Conservation (phyloP, 1,139 yeast species). For the Pichia sp. region DNA sequence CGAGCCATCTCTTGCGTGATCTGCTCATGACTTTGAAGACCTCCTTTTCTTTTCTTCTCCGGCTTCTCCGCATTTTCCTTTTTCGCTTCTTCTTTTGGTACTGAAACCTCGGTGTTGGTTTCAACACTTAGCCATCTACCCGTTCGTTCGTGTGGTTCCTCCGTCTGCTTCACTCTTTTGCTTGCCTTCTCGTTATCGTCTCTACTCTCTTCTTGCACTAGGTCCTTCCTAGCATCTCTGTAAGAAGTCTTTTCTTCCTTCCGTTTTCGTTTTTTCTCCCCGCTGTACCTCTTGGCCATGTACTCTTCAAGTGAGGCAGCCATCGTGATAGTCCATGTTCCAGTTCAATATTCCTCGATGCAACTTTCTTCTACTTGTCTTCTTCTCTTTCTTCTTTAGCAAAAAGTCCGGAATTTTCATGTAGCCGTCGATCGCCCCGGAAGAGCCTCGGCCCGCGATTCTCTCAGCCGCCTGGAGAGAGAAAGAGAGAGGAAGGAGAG, state of each 20-base stretch:
- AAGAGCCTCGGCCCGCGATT: neutral
- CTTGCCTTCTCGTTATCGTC: neutral
- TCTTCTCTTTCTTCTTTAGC: neutral
- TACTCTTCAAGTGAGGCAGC: constrained; percentile 2
- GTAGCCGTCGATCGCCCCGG: constrained; percentile 7
- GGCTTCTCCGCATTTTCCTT: constrained; percentile 15
- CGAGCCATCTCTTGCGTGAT: constrained; percentile 17
- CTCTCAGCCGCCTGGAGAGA: neutral
- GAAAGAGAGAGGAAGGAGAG: neutral
- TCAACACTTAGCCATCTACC: neutral
- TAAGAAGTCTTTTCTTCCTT: neutral
- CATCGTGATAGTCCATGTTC: no score
- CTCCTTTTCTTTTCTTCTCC: constrained; percentile 19
- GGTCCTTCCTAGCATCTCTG: neutral
- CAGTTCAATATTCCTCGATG: neutral
- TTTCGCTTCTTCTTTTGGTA: neutral
- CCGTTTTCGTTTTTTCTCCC: constrained; percentile 19
- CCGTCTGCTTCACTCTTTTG: neutral
- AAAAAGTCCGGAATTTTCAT: constrained; percentile 1
- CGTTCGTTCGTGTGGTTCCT: neutral
- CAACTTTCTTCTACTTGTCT: constrained; percentile 14
- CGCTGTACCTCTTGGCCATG: constrained; percentile 11
- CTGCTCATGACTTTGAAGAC: constrained; percentile 21
- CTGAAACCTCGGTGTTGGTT: neutral
- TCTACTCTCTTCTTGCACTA: neutral